Evolutionary conservation across 2,329 filamentous ascomycete species (phyloP), one percentile per base, ranked within the genome.

Genomic region (Phoma sp.): DNA sequence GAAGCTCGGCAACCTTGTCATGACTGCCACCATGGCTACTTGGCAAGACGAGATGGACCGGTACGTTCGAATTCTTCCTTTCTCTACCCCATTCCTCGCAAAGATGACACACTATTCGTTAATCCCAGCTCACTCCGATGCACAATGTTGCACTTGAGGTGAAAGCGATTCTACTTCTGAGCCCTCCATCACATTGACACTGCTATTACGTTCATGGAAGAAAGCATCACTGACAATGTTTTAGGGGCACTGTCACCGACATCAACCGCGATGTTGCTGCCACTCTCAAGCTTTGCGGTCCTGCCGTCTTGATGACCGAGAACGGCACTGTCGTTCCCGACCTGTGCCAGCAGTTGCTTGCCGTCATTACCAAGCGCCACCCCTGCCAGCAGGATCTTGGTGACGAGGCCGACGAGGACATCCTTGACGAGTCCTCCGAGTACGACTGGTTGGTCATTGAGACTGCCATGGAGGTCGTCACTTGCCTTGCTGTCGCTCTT

Each of bases 111-210:
- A 85, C 82, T 78, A 81, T 86, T 87, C 91, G 91, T 93, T 93
- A 94, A 85, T 94, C 94, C 92, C 93, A 97, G 93, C 93, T 97
- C 94, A 97, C 93, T 96, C 91, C 91, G 90, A 98, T 88, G 88
- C 91, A 85, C 81, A 51, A 84, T 81, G 64, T 74, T 86, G 90
- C 87, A 87, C 80, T 87, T 96, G 92, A 90, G 92, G 91, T 88
- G 88, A 95, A 96, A 79, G 82, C 92, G 89, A 84, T 79, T 82
- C 78, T 81, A 77, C 81, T 81, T 78, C 81, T 83, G 80, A 83
- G 73, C 64, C 57, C 77, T 77, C 74, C 71, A 78, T 64, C 61
- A 56, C 67, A 60, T 38, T 55, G 21, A 17, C 12, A 8, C 12
- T 66, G 35, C 27, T 59, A 58, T 51, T 19, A 33, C 33, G 58